Base-by-base conservation (phyloP, 2,329 filamentous ascomycete genomes). In the Kalaharituber pfeilii region DNA sequence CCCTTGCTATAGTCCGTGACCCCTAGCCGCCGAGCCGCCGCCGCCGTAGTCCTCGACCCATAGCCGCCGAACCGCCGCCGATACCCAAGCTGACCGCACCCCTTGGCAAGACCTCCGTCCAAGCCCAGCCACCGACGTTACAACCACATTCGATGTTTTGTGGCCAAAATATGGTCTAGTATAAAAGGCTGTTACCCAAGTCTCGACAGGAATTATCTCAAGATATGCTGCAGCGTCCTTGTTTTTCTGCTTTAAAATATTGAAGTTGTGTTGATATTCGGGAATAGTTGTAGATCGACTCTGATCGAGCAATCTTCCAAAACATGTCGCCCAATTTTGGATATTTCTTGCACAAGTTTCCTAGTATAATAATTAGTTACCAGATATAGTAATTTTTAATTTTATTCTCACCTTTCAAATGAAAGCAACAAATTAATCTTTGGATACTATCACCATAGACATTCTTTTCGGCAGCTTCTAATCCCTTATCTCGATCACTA, bases 401-500 rank as follows among this genome's bases (percentile, higher is more conserved):
- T 15, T 50, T 50, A 24, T 57, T 57, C 30, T 11, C n/a, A 36
- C 30, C 13, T 36, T 36, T 36, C 49, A 55, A 25, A 36, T 57
- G 53, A 36, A 52, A 51, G 47, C 26, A 45, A 45, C 50, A 36
- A 36, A n/a, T 20, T 18, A 42, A 27, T 24, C 24, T 26, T n/a
- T 8, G 2, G 13, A 53, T 55, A 6, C 15, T 30, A 33, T 27
- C 1, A 39, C 28, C 8, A n/a, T n/a, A 24, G 13, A 24, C 20
- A 11, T 36, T 9, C 53, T 22, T 25, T 20, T 56, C 50, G 8
- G 45, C 56, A 27, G 26, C 26, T 13, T 47, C 11, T 24, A 58
- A 45, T 20, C 56, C 51, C 29, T 56, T 58, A 33, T 58, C 51
- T 1, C 45, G 51, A 50, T 56, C 56, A 13, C 45, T 53, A n/a